A percentile compares a stretch with the other conserved stretches of the same genome.
Evolutionary conservation across 768 basidiomycete species (phyloP).

Genomic region (Scleroderma bovista): DNA sequence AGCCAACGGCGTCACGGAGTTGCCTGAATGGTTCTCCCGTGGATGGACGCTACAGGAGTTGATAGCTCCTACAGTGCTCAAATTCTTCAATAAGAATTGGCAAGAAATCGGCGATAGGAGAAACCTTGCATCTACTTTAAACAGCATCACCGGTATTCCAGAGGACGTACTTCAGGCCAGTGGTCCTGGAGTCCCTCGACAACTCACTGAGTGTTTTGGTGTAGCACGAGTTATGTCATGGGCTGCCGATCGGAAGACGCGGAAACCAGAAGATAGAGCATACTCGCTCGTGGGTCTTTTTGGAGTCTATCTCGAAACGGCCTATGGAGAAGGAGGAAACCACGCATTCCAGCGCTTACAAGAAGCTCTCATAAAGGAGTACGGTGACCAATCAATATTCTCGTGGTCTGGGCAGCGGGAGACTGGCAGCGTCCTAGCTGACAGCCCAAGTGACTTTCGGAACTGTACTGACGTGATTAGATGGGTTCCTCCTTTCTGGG

Average conservation of each 20-base stretch:
- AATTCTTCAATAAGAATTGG: not conserved
- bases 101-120: not conserved
- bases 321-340: slow-evolving; percentile 10
- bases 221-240: slow-evolving; percentile 2
- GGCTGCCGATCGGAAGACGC: slow-evolving; percentile 11
- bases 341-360: slow-evolving; percentile 5
- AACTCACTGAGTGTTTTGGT: not conserved
- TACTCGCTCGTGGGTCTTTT: slow-evolving; percentile 13
- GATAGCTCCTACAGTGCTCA: not conserved
- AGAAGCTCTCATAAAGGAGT: not conserved
- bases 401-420: not conserved
- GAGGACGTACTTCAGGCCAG: not conserved
- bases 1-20: not conserved
- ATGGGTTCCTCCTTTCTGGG: not conserved
- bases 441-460: not conserved
- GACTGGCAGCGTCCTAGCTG: not conserved
- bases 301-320: slow-evolving; percentile 5
- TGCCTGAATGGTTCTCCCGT: not conserved
- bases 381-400: not conserved
- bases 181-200: not conserved
- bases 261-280: slow-evolving; percentile 9
- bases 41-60: not conserved
- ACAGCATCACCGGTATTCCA: not conserved
- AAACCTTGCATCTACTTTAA: not conserved
- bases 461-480: not conserved